Evolutionary conservation across 179 eudicot species (phyloP), one percentile per base, ranked within the genome.

Genomic region (Gypsophila paniculata): DNA sequence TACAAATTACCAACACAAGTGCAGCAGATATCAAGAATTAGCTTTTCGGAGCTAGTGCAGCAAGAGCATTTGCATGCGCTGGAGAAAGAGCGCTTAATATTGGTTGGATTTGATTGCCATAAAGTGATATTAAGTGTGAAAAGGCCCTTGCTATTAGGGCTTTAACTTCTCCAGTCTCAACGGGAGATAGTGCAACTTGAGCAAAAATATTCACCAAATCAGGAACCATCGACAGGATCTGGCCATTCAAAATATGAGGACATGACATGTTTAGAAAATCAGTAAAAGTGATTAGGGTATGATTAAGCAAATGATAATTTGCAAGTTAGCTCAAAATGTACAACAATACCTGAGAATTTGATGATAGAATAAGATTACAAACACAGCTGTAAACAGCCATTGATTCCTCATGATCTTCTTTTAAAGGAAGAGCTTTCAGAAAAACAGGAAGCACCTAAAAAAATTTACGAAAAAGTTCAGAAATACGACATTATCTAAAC

Each of bases 41-140:
- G 67, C 93, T 81, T 66, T 82, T 86, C 15, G 89, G 92, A 66
- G 88, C 90, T 79, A 90, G 79, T 21, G 88, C 80, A 70, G 96
- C 92, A 13, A 94, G 88, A 49, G 97, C 99, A 77, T 88, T 88
- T 54, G 99, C 97, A 76, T 88, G 94, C 22, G 85, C 78, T 21
- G 97, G 93, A 39, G 94, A 79, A 68, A 94, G 95, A 60, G 75
- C 85, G 78, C 86, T 82, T 80, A 94, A 72, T 69, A 94, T 79
- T 52, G 97, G 93, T 80, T 91, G 95, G 88, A 94, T 91, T 79
- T 91, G 96, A 72, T 90, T 86, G 53, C 99, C 99, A 60, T 91
- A 94, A 39, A 89, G 71, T 64, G 95, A 90, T 25, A 94, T 69
- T 68, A 94, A 86, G 78, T 94, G 99, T 34, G 99, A 88, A 72